Percentiles rank a stretch among this genome's conserved stretches.
Evolutionary conservation across 2,329 filamentous ascomycete species (phyloP).

Genomic region (Calycina herbarum): DNA sequence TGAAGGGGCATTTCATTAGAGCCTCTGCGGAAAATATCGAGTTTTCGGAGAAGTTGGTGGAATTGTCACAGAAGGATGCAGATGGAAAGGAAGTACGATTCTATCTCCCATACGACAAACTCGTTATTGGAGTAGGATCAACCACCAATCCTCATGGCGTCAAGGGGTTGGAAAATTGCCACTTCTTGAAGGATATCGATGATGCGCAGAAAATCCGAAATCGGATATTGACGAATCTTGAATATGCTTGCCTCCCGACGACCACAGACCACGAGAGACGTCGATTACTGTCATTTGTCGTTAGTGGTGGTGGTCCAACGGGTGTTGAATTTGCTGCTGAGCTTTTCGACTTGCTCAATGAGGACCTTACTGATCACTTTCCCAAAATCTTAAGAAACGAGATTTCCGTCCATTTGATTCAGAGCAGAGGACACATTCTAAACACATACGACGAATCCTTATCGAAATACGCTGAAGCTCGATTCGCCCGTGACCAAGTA

Average conservation of each 20-base stretch:
- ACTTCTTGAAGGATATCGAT: slow-evolving; percentile 93
- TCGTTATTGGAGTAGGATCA: slow-evolving; percentile 89
- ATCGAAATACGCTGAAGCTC: slow-evolving; percentile 86
- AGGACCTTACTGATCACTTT: slow-evolving; percentile 82
- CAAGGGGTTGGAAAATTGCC: slow-evolving; percentile 87
- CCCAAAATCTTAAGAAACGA: slow-evolving; percentile 92
- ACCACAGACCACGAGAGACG: slow-evolving; percentile 84
- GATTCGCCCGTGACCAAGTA: slow-evolving; percentile 87
- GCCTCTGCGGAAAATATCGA: slow-evolving; percentile 86
- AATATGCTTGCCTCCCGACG: slow-evolving; percentile 88
- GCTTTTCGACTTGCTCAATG: slow-evolving; percentile 92
- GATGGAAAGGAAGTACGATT: slow-evolving; percentile 76
- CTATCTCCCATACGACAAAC: slow-evolving; percentile 96
- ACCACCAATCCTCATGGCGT: slow-evolving; percentile 94
- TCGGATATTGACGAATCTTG: slow-evolving; percentile 83
- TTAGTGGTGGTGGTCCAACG: slow-evolving; percentile 92
- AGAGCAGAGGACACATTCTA: slow-evolving; percentile 89
- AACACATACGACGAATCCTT: slow-evolving; percentile 98
- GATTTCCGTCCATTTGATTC: slow-evolving; percentile 95
- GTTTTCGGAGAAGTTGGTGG: slow-evolving; percentile 87
- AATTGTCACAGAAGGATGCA: slow-evolving; percentile 73
- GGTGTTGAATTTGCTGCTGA: slow-evolving; percentile 98
- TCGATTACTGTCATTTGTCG: slow-evolving; percentile 89
- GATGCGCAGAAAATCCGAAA: slow-evolving; percentile 91
- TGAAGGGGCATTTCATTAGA: slow-evolving; percentile 87